Base-by-base conservation (phyloP, 164 flowering plant species). In the Vitis vinifera region DNA sequence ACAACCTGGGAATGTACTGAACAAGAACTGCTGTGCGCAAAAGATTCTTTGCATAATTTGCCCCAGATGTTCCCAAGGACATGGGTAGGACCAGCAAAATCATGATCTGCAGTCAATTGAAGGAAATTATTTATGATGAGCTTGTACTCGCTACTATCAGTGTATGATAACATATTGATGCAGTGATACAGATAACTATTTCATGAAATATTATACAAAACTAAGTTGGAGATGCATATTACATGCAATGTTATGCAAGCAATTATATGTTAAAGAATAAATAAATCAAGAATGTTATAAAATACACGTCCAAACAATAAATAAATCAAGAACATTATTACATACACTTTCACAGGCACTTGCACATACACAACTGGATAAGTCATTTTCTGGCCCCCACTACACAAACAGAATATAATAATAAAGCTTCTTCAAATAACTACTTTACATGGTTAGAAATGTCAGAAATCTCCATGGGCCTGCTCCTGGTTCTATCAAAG, bases 1-100 rank as follows among this genome's bases (percentile, higher is more conserved):
- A 87, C 69, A 91, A 70, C 68, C 91, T 85, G 10, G 98, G 98
- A 51, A 85, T 53, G 77, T 93, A 91, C 77, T 93, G 98, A 68
- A 88, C 79, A 72, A 89, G 93, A 78, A 93, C 79, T 6, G 85
- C 85, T 13, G 86, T 79, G 0, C 93, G 89, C 53, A 93, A 68
- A 53, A 90, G 88, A 77, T 91, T 91, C 75, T 93, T 93, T n/a
- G 94, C 94, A 79, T 77, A 86, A 76, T 91, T 93, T 76, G 98
- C 98, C 63, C 85, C 85, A 66, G 88, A 83, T 58, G 81, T 60
- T 51, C 88, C 89, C 76, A 85, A 59, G 19, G 6, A 66, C 14
- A 68, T 68, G 27, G 91, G 94, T 67, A 90, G 64, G 63, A 88
- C 73, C 44, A 81, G 14, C 72, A 88, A 71, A 55, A 88, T 79